Evolutionary conservation across 495 filamentous ascomycete genomes (phyloP).

Genomic region (Penicillium crystallinum): DNA sequence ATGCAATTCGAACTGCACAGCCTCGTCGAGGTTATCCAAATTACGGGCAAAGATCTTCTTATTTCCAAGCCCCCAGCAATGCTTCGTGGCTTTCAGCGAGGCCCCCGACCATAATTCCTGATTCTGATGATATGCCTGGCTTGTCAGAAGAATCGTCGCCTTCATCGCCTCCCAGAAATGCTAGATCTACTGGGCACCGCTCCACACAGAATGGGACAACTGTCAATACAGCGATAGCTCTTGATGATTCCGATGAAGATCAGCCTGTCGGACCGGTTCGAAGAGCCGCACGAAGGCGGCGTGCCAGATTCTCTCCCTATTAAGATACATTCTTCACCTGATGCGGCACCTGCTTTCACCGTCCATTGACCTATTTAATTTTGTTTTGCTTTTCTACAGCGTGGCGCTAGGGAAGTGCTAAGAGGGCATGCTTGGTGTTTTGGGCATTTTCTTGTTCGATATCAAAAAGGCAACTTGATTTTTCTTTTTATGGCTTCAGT

Average conservation of each 20-base stretch:
- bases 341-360: background rate
- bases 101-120: background rate
- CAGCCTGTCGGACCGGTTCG: conserved; percentile 23
- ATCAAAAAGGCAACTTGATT: background rate
- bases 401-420: conserved; percentile 1
- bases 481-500: background rate
- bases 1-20: background rate
- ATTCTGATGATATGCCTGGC: background rate
- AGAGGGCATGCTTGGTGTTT: conserved; percentile 1
- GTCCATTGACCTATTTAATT: background rate
- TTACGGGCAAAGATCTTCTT: background rate
- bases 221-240: conserved; percentile 15
- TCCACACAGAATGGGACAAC: background rate
- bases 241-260: conserved; percentile 28
- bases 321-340: conserved; percentile 1
- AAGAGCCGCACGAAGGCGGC: conserved; percentile 17
- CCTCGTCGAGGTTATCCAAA: background rate
- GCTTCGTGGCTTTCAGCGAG: conserved; percentile 2
- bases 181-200: background rate
- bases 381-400: background rate
- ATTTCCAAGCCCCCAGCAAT: background rate
- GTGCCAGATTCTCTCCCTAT: conserved; percentile 21
- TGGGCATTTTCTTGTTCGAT: background rate
- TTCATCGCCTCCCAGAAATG: background rate
- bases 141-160: background rate